Percentiles rank a stretch among this genome's conserved stretches.
These are phyloP conservation scores for Carpinus viminea DNA, from an alignment of 306 rosid genomes.

Conservation along the genomic window DNA sequence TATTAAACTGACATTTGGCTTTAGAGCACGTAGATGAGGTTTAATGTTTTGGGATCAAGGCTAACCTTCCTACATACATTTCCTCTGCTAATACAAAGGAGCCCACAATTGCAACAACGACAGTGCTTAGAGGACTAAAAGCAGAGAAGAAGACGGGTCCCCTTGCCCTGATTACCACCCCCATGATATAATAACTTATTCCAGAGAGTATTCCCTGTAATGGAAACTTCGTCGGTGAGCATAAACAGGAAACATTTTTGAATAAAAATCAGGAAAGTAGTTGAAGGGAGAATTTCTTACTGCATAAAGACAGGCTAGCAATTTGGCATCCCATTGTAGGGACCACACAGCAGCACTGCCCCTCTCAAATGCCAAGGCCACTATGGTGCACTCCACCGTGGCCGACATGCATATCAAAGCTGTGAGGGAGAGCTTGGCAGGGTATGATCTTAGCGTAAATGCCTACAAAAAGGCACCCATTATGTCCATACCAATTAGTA, in stretches of 20 bases:
- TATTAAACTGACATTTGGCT: too few relatives aligned
- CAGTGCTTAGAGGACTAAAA: slow-evolving; percentile 46
- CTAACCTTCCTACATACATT: slow-evolving; percentile 49
- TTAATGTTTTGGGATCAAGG: not conserved
- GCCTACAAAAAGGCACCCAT: slow-evolving; percentile 29
- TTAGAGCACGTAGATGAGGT: too few relatives aligned
- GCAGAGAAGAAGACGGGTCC: slow-evolving; percentile 61
- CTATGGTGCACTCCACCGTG: slow-evolving; percentile 29
- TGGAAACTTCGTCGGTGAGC: slow-evolving; percentile 14
- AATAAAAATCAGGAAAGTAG: not conserved
- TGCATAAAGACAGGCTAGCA: slow-evolving; percentile 42
- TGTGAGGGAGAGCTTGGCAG: slow-evolving; percentile 52
- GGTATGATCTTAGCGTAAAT: slow-evolving; percentile 45
- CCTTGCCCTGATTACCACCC: slow-evolving; percentile 36
- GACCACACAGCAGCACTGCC: slow-evolving; percentile 49
- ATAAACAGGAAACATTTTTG: not conserved
- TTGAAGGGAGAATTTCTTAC: slow-evolving; percentile 29
- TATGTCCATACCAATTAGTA: not conserved
- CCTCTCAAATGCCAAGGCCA: slow-evolving; percentile 46
- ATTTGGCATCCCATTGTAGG: slow-evolving; percentile 35
- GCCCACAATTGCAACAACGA: slow-evolving; percentile 48
- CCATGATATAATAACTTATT: slow-evolving; percentile 36
- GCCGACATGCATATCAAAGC: slow-evolving; percentile 48
- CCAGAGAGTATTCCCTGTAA: slow-evolving; percentile 60
- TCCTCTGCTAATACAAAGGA: slow-evolving; percentile 40